phyloP scores from a whole-genome alignment of 805 yeast genomes.

The Yamadazyma akitaensis region DNA sequence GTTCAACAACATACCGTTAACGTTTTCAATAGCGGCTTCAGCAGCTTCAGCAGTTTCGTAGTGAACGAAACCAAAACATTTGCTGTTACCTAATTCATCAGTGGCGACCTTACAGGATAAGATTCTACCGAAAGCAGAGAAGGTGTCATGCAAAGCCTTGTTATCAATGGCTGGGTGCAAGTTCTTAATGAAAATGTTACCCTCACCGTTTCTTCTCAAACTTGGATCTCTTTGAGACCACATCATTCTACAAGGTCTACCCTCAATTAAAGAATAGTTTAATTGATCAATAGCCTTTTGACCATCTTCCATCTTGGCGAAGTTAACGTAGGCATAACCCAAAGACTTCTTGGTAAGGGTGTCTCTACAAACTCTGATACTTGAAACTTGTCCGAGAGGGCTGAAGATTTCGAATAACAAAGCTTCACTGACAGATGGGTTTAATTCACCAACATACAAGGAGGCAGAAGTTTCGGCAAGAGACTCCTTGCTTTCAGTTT shows the following conservation, averaged over 20 bases:
- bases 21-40: constrained; percentile 90
- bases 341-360: constrained; percentile 94
- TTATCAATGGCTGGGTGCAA: constrained; percentile 97
- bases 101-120: constrained; percentile 96
- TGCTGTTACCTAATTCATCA: constrained; percentile 86
- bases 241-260: constrained; percentile 98
- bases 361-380: constrained; percentile 98
- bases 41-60: constrained; percentile 93
- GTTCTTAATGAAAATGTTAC: constrained; percentile 97
- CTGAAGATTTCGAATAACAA: constrained; percentile 91
- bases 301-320: constrained; percentile 84
- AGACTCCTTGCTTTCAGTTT: constrained; percentile 30
- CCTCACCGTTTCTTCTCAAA: constrained; percentile 89
- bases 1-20: constrained; percentile 96
- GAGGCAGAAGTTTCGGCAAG: constrained; percentile 69
- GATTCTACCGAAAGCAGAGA: constrained; percentile 93
- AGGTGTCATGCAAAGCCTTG: constrained; percentile 97
- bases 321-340: constrained; percentile 98
- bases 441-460: constrained; percentile 96
- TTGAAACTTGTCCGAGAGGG: constrained; percentile 90
- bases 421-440: constrained; percentile 90
- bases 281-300: constrained; percentile 91
- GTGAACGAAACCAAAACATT: constrained; percentile 97
- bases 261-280: constrained; percentile 91
- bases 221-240: constrained; percentile 99